Percentiles rank a stretch among this genome's conserved stretches.
Conservation (phyloP, 768 basidiomycete species). For the Naganishia vishniacii region DNA sequence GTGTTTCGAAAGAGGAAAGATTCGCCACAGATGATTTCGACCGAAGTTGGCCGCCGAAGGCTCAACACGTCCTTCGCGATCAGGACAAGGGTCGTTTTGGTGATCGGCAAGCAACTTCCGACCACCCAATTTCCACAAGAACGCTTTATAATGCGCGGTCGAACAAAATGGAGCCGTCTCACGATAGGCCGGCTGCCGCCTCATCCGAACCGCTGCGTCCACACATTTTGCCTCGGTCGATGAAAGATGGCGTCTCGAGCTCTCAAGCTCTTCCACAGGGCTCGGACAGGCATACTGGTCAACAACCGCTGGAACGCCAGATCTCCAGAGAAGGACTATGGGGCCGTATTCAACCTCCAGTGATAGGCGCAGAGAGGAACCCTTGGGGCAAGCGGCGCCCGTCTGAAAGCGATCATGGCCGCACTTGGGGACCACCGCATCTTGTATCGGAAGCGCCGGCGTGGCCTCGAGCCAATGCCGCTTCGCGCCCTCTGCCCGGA, state of each 20-base stretch:
- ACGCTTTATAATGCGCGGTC: constrained; percentile 91
- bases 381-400: constrained; percentile 10
- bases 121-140: constrained; percentile 4
- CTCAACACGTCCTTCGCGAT: constrained; percentile 28
- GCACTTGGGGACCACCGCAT: constrained; percentile 16
- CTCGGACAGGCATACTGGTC: neutral
- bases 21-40: constrained; percentile 85
- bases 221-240: constrained; percentile 10
- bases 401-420: constrained; percentile 6
- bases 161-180: constrained; percentile 75
- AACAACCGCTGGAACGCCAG: constrained; percentile 9
- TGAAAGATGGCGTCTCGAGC: neutral
- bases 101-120: constrained; percentile 9
- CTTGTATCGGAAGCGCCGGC: neutral
- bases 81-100: constrained; percentile 12
- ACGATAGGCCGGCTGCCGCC: constrained; percentile 10
- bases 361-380: neutral
- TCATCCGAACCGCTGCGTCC: constrained; percentile 11
- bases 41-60: constrained; percentile 85
- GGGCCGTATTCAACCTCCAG: constrained; percentile 11
- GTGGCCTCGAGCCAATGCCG: constrained; percentile 4
- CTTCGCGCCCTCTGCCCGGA: too few species aligned
- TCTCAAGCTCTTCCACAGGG: neutral
- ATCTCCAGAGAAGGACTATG: constrained; percentile 3
- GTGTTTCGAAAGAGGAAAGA: constrained; percentile 75